phyloP scores from a whole-genome alignment of 345 rosid species.

The Linum tenue region DNA sequence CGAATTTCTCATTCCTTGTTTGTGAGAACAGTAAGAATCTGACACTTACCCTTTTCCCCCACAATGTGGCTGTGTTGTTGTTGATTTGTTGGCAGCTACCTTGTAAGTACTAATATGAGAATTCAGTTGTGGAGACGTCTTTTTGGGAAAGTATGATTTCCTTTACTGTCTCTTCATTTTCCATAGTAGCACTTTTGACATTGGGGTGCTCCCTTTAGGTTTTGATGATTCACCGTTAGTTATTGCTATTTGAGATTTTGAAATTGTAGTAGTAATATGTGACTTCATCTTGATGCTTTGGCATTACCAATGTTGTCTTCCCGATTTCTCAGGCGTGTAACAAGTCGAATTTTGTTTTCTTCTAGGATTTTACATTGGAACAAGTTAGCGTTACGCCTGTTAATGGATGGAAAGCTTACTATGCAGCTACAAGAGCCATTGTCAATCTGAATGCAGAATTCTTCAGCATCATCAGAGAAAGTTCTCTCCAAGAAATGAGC shows the following conservation, averaged over 20 bases:
- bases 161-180: neutral
- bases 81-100: neutral
- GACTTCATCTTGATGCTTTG: neutral
- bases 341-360: neutral
- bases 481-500: constrained; percentile 68
- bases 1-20: too few species aligned
- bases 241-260: too few species aligned
- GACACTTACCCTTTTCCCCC: neutral
- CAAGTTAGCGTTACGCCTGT: constrained; percentile 74
- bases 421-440: constrained; percentile 88
- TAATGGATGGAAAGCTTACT: constrained; percentile 95
- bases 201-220: neutral
- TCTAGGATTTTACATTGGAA: constrained; percentile 84
- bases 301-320: too few species aligned
- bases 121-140: neutral
- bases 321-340: neutral
- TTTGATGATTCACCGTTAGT: neutral
- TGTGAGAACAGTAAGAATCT: neutral
- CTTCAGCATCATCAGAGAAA: constrained; percentile 70
- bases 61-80: neutral
- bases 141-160: neutral
- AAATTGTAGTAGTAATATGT: neutral
- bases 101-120: neutral
- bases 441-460: constrained; percentile 73
- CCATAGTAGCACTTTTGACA: neutral